Percentiles rank a stretch among this genome's conserved stretches.
Evolutionary conservation across 2,329 filamentous ascomycete species (phyloP).

Genomic region (Stylonectria norvegica): DNA sequence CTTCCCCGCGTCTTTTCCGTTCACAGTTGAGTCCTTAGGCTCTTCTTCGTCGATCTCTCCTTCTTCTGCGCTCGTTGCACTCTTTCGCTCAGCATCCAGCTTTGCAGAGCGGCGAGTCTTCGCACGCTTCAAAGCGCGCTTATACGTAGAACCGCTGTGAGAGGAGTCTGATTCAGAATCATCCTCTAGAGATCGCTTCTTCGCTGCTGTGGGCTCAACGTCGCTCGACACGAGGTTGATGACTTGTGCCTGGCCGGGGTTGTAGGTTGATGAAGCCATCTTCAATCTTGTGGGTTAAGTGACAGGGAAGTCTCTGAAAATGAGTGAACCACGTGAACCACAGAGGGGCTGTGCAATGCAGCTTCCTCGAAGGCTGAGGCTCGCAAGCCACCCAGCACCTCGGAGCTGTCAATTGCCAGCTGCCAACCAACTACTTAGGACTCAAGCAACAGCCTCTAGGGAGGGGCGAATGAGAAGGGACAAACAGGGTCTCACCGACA

Average conservation of each 20-base stretch:
- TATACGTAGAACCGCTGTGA: conserved; percentile 6
- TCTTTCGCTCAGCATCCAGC: conserved; percentile 4
- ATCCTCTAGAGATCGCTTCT: conserved; percentile 30
- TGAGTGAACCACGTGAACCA: neutral
- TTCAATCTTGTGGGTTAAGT: conserved; percentile 1
- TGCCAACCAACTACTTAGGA: too few relatives aligned
- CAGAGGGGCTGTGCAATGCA: too few relatives aligned
- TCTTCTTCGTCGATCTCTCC: conserved; percentile 32
- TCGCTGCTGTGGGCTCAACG: conserved; percentile 18
- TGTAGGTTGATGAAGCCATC: conserved; percentile 18
- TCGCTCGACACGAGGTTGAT: conserved; percentile 25
- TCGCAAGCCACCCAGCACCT: too few relatives aligned
- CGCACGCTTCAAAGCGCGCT: conserved; percentile 20
- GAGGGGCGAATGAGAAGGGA: too few relatives aligned
- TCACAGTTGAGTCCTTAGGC: conserved; percentile 3
- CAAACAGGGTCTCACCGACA: conserved; percentile 11
- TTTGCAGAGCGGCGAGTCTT: conserved; percentile 10
- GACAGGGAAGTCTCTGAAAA: neutral
- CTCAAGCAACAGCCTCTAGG: too few relatives aligned
- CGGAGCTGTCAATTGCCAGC: too few relatives aligned
- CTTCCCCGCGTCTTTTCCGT: too few relatives aligned
- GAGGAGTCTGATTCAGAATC: conserved; percentile 9
- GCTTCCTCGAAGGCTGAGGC: too few relatives aligned
- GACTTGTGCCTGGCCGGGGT: conserved; percentile 22
- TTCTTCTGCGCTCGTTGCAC: conserved; percentile 28